Conservation (phyloP, 352 stramenopile genomes). For the Aphanomyces invadans region DNA sequence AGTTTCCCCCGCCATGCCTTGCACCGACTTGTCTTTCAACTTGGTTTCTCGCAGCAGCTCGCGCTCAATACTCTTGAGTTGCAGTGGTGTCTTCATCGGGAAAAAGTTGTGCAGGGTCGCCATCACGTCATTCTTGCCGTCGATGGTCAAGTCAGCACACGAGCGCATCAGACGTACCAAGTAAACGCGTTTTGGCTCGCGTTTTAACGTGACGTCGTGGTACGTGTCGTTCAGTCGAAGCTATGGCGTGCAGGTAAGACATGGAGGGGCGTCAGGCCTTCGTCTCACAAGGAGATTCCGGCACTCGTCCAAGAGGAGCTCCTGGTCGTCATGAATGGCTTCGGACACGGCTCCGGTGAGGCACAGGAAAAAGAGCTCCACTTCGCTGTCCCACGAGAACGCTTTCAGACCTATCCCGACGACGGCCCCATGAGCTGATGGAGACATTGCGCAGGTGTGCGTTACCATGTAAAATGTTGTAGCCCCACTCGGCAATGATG, state of each 20-base stretch:
- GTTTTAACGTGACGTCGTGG: conserved; percentile 7
- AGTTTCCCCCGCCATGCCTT: conserved; percentile 56
- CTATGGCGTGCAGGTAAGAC: neutral
- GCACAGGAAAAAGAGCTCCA: conserved; percentile 69
- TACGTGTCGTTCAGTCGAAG: conserved; percentile 17
- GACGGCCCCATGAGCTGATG: neutral
- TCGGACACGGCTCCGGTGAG: conserved; percentile 62
- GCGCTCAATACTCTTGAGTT: conserved; percentile 69
- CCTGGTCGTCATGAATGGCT: conserved; percentile 61
- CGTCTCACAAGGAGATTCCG: conserved; percentile 32
- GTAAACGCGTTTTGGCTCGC: conserved; percentile 17
- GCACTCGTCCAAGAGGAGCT: conserved; percentile 52
- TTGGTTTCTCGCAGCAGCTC: conserved; percentile 60
- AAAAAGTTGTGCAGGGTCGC: conserved; percentile 69
- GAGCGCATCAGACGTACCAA: neutral
- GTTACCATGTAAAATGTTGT: conserved; percentile 54
- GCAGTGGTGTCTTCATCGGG: conserved; percentile 58
- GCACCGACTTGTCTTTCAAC: conserved; percentile 47
- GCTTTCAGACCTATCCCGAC: conserved; percentile 36
- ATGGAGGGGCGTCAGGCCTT: neutral
- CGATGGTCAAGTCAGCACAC: neutral
- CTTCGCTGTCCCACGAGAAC: conserved; percentile 67
- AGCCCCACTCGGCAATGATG: conserved; percentile 77
- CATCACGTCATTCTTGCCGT: conserved; percentile 47
- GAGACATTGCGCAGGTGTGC: too few relatives aligned